Conservation (phyloP, 2,329 filamentous ascomycete genomes). For the Penicillium brasilianum region DNA sequence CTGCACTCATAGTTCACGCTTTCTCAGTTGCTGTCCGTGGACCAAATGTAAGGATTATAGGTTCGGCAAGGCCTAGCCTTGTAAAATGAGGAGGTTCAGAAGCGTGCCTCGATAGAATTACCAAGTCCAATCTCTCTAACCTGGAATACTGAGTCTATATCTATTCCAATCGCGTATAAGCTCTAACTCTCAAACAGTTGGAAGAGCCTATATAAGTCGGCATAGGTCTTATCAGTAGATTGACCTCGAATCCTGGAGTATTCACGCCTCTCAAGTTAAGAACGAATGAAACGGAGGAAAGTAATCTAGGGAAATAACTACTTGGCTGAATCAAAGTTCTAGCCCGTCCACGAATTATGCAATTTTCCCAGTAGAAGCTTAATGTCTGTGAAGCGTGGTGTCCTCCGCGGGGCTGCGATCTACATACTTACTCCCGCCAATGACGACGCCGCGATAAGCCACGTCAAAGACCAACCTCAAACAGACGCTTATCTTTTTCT, state of each 20-base stretch:
- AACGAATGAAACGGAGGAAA: neutral
- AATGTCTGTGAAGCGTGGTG: neutral
- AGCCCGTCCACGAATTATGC: neutral
- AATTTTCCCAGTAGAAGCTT: too few species aligned
- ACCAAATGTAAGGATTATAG: neutral
- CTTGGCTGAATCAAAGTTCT: neutral
- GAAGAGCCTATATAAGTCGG: neutral
- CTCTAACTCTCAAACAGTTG: neutral
- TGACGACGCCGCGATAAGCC: slow-evolving; percentile 15
- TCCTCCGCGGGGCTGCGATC: neutral
- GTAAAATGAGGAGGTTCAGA: neutral
- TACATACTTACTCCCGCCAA: slow-evolving; percentile 10
- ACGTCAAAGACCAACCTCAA: neutral
- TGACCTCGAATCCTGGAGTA: neutral
- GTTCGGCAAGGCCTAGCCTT: neutral
- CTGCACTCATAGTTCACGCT: neutral
- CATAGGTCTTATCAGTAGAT: neutral
- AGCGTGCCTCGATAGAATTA: neutral
- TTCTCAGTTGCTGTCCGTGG: neutral
- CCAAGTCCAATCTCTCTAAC: neutral
- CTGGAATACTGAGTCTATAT: neutral
- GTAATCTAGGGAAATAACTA: neutral
- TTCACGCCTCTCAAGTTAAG: neutral
- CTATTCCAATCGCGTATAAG: neutral
- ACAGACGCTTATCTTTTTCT: slow-evolving; percentile 1